Evolutionary conservation across 768 basidiomycete genomes (phyloP), one percentile per base, ranked within the genome.

Genomic region (Austroboletus eburneus): DNA sequence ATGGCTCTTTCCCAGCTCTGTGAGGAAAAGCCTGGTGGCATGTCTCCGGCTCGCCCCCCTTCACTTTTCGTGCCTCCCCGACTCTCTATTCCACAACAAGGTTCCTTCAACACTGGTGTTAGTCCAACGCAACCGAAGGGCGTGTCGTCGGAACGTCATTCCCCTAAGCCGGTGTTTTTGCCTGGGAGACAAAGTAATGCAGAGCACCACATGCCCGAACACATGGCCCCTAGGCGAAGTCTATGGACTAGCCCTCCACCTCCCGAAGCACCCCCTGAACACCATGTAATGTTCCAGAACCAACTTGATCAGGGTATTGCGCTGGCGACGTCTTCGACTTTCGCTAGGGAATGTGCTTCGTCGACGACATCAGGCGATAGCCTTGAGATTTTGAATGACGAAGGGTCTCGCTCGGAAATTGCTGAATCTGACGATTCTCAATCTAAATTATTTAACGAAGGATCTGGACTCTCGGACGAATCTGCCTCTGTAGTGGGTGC

Each of bases 161-260:
- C 82, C 3, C 80, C 84, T 24, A 75, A 53, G 42, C 54, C 71
- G 14, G 70, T 73, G 45, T 73, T 77, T 48, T 73, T 73, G 42
- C 68, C 73, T 9, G 65, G 61, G 17, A 62, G 61, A 34, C 69
- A 66, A 43, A 55, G 62, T 29, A 49, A 62, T 34, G 50, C 57
- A 45, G 66, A 62, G 24, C 62, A 60, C 53, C 68, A 49, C 55
- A 66, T 59, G 35, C 80, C 83, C 2, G 82, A 83, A 47, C 85
- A 87, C 54, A 88, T 90, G 89, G 87, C 85, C 16, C 85, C 89
- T 2, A 83, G 76, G 58, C 79, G 88, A 24, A 72, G 77, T 25
- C 85, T 86, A 64, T 91, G 88, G 89, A 91, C 88, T 2, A 89
- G 86, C 54, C 87, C 88, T 9, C 88, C 89, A 21, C 86, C 88